Evolutionary conservation across 2,329 filamentous ascomycete genomes (phyloP).

Genomic region (Torrubiella hemipterigena): DNA sequence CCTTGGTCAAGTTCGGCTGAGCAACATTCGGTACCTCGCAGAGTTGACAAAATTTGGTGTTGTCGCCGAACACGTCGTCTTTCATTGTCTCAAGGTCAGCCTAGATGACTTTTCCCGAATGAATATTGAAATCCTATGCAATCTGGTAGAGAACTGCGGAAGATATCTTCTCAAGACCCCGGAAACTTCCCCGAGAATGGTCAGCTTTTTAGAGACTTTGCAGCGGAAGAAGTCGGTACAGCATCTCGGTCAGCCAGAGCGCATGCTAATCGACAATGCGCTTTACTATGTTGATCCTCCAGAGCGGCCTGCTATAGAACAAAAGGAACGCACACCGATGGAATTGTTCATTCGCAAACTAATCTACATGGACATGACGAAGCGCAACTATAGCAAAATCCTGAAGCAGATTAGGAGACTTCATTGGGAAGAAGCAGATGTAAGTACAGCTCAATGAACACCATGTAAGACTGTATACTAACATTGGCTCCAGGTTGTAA

Average conservation of each 20-base stretch:
- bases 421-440: conserved; percentile 92
- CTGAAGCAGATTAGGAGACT: conserved; percentile 89
- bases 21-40: conserved; percentile 94
- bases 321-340: conserved; percentile 89
- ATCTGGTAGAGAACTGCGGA: conserved; percentile 90
- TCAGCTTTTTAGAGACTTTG: conserved; percentile 84
- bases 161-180: conserved; percentile 86
- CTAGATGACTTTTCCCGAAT: conserved; percentile 95
- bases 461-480: conserved; percentile 1
- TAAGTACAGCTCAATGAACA: conserved; percentile 17
- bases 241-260: conserved; percentile 88
- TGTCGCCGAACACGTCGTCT: conserved; percentile 96
- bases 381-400: conserved; percentile 85
- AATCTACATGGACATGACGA: conserved; percentile 86
- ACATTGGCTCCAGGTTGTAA: conserved; percentile 42
- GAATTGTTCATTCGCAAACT: conserved; percentile 89
- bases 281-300: conserved; percentile 97
- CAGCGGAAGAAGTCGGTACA: conserved; percentile 94
- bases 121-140: conserved; percentile 98
- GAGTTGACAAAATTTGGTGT: conserved; percentile 97
- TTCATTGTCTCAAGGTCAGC: conserved; percentile 95
- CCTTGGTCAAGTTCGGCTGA: conserved; percentile 80
- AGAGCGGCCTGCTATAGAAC: conserved; percentile 82
- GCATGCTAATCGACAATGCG: conserved; percentile 97
- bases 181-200: conserved; percentile 87